Evolutionary conservation across 208 protist species (phyloP), one percentile per base, ranked within the genome.

Genomic region (Novymonas esmeraldas): DNA sequence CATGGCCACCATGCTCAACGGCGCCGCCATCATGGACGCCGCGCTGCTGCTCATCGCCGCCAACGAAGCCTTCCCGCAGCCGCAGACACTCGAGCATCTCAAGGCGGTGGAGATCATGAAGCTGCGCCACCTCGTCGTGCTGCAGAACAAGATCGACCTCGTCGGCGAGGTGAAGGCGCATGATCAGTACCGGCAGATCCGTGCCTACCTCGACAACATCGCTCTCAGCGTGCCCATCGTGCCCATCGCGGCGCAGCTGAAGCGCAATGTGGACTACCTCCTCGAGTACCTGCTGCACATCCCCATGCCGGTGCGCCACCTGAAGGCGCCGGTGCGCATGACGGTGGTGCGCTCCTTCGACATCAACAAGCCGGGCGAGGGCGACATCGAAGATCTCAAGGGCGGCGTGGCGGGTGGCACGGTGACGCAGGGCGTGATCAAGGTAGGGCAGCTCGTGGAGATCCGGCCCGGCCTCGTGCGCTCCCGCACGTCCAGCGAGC

Each of bases 71-170:
- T 99, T 98, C 80, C 98, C 98, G 61, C 98, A 99, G 84, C 90
- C 90, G 34, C 93, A 97, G 78, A 97, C 93, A 31, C 76, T 94
- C 16, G 82, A 87, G 75, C 99, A 99, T 76, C 86, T 99, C 26
- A 98, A 98, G 59, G 99, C 99, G 39, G 98, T 99, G 51, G 98
- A 99, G 79, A 99, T 99, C 79, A 99, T 99, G 98, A 98, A 98
- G 72, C 80, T 99, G 14, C 82, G 90, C 45, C 76, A 99, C 76
- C 94, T 99, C 34, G 94, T 99, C 41, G 99, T 99, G 38, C 68
- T 99, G n/a, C 99, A 99, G 87, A 99, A 99, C 84, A 99, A 99
- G 84, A 99, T 99, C 70, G 99, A 99, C 87, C 87, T 99, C 6
- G 94, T 99, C n/a, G 97, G 97, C 44, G 88, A 99, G 74, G 79